Evolutionary conservation across 257 asterid genomes (phyloP), one percentile per base, ranked within the genome.

Genomic region (Jaltomata sinuosa): DNA sequence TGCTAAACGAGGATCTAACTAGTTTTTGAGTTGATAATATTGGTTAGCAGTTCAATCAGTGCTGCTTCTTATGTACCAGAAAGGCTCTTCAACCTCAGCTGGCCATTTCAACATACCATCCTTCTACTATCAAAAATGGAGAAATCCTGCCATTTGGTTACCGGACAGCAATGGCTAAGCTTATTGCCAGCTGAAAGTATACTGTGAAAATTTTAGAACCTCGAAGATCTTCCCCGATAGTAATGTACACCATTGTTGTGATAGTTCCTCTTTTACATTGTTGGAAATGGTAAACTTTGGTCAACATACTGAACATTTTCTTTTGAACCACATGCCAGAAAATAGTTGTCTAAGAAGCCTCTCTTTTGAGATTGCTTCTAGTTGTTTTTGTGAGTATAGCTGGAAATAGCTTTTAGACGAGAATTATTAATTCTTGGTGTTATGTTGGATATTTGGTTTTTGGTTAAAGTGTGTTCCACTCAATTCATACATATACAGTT

Each of bases 1-100:
- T 67, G 97, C 89, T 54, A 91, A 71, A 85, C 95, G 85, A 11
- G 89, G 94, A 78, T 89, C 93, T 4, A 86, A 80, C 55, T 90
- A 91, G 21, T 77, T 80, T 76, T 47, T 16, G 27, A 74, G 61
- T 45, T 10, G 3, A 42, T 22, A 74, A 45, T 14, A 74, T 18
- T 25, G n/a, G 59, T 45, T 25, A 22, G 15, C 40, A 45, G 34
- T 76, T 25, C n/a, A 76, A 76, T 6, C n/a, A 3, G 11, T 47
- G 14, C 16, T 47, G 40, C 81, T 76, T 47, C 61, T 45, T 27
- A 45, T 76, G 59, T 3, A 32, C 15, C 76, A 67, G 47, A 8
- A 67, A 5, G 14, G 11, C 61, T 47, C 25, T 45, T 47, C 59
- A 42, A 74, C 15, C 59, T 42, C 80, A 74, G 15, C 2, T 25